A percentile compares a stretch with the other conserved stretches of the same genome.
Evolutionary conservation across 192 early-diverging fungal species (phyloP).

Genomic region (Coemansia sp.): DNA sequence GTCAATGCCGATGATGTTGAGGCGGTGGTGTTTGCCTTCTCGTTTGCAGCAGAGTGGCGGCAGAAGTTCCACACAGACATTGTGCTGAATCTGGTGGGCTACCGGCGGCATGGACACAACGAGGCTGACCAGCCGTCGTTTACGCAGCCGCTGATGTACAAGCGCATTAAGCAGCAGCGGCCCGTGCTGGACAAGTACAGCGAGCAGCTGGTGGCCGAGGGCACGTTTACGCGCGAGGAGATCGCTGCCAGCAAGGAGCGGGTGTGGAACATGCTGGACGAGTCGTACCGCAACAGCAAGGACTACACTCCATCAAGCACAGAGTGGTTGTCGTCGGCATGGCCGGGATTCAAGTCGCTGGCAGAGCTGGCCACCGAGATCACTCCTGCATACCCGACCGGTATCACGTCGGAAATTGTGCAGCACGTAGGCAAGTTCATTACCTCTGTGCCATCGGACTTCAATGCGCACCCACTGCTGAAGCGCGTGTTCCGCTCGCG

Average conservation of each 20-base stretch:
- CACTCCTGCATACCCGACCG: slow-evolving; percentile 66
- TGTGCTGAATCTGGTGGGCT: slow-evolving; percentile 95
- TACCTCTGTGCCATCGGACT: slow-evolving; percentile 76
- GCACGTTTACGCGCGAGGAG: slow-evolving; percentile 75
- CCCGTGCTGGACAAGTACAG: slow-evolving; percentile 86
- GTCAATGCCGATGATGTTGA: slow-evolving; percentile 98
- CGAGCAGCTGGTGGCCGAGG: slow-evolving; percentile 78
- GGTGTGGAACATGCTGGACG: slow-evolving; percentile 88
- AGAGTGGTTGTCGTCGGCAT: slow-evolving; percentile 94
- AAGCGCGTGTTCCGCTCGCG: slow-evolving; percentile 80
- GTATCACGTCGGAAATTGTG: slow-evolving; percentile 70
- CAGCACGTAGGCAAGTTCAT: slow-evolving; percentile 80
- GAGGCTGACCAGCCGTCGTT: slow-evolving; percentile 98
- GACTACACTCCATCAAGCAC: slow-evolving; percentile 83
- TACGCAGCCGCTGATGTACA: slow-evolving; percentile 98
- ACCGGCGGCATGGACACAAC: slow-evolving; percentile 98
- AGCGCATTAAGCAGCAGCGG: slow-evolving; percentile 79
- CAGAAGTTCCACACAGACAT: slow-evolving; percentile 94
- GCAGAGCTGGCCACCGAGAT: slow-evolving; percentile 69
- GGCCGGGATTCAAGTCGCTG: slow-evolving; percentile 84
- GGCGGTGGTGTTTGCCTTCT: slow-evolving; percentile 91
- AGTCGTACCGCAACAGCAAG: slow-evolving; percentile 86
- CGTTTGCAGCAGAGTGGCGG: slow-evolving; percentile 95
- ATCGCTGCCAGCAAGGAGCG: slow-evolving; percentile 87
- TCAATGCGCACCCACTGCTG: slow-evolving; percentile 85